phyloP scores from a whole-genome alignment of 192 early-diverging fungal genomes.

The Phlyctochytrium arcticum region DNA sequence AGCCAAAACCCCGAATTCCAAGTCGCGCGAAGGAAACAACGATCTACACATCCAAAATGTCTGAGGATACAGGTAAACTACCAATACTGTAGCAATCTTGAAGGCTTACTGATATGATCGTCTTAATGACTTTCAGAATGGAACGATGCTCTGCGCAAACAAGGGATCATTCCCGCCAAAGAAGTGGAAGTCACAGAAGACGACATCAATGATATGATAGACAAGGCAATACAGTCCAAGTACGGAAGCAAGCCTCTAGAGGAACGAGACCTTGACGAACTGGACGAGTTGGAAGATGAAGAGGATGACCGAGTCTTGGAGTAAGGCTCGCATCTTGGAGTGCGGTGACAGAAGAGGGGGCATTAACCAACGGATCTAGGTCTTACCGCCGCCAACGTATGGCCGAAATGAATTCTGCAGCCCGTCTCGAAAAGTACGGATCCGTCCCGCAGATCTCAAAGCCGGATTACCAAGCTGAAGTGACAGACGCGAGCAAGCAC shows the following conservation, averaged over 20 bases:
- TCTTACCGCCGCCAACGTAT: conserved; percentile 61
- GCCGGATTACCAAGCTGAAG: conserved; percentile 84
- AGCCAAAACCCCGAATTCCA: too few relatives aligned
- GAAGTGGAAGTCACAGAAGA: conserved; percentile 66
- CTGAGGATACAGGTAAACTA: neutral
- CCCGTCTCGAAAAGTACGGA: conserved; percentile 77
- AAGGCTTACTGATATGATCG: neutral
- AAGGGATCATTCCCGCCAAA: conserved; percentile 85
- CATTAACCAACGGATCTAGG: neutral
- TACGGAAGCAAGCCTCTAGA: conserved; percentile 59
- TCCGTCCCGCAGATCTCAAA: conserved; percentile 82
- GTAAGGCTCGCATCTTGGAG: conserved; percentile 54
- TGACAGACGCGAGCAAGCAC: conserved; percentile 86
- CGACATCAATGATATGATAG: conserved; percentile 68
- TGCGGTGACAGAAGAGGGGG: neutral
- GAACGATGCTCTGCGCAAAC: conserved; percentile 92
- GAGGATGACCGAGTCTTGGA: conserved; percentile 84
- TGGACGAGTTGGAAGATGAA: conserved; percentile 90
- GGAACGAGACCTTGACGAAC: conserved; percentile 47
- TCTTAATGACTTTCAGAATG: conserved; percentile 40
- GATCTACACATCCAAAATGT: neutral
- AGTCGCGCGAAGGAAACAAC: too few relatives aligned
- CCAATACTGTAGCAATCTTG: neutral
- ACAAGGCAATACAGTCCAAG: conserved; percentile 61
- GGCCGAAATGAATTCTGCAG: conserved; percentile 74